Evolutionary conservation across 2,329 filamentous ascomycete species (phyloP).

Genomic region (Claviceps sp.): DNA sequence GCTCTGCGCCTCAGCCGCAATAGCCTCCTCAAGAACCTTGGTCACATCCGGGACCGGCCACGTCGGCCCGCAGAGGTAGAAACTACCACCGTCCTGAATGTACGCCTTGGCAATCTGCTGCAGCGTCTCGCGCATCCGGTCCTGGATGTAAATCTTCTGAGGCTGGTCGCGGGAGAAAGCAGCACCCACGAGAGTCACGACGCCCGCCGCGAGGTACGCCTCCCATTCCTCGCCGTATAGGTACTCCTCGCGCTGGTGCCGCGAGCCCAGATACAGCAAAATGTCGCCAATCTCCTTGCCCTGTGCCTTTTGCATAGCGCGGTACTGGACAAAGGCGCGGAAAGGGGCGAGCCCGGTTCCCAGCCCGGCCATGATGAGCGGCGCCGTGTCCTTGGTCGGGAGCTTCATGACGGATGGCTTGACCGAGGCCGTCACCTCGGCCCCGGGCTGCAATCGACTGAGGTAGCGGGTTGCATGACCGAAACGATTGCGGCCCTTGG

Average conservation of each 20-base stretch:
- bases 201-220: constrained; percentile 86
- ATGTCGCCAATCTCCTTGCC: constrained; percentile 91
- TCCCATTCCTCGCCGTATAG: constrained; percentile 99
- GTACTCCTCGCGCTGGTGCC: constrained; percentile 96
- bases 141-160: constrained; percentile 98
- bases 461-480: constrained; percentile 92
- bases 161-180: constrained; percentile 96
- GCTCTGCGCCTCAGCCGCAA: constrained; percentile 58
- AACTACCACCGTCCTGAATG: constrained; percentile 74
- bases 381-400: constrained; percentile 73
- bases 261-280: constrained; percentile 89
- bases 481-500: constrained; percentile 73
- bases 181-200: constrained; percentile 84
- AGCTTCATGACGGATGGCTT: constrained; percentile 99
- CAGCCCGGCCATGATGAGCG: constrained; percentile 98
- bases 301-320: constrained; percentile 94
- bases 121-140: constrained; percentile 85
- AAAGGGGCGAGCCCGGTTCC: constrained; percentile 97
- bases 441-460: constrained; percentile 58
- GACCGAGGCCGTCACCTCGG: constrained; percentile 78
- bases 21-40: constrained; percentile 83
- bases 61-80: constrained; percentile 95
- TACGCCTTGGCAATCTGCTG: constrained; percentile 75
- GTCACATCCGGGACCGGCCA: constrained; percentile 98
- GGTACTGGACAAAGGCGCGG: constrained; percentile 96